A percentile compares a stretch with the other conserved stretches of the same genome.
phyloP scores from a whole-genome alignment of 441 rosid genomes.

The Aleurites moluccanus region DNA sequence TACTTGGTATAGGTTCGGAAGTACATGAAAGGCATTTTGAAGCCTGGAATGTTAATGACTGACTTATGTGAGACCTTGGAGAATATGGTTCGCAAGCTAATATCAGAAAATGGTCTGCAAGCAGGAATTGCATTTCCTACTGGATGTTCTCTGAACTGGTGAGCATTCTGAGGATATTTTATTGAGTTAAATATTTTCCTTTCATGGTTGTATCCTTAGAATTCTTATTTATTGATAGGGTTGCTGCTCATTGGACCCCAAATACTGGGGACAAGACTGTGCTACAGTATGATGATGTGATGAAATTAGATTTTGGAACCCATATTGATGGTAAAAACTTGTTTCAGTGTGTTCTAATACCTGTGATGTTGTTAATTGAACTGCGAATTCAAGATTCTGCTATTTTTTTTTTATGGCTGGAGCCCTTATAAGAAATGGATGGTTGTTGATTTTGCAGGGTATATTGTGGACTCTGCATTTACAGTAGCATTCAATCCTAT shows the following conservation, averaged over 20 bases:
- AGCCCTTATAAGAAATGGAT: slow-evolving; percentile 20
- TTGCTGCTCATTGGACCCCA: slow-evolving; percentile 99
- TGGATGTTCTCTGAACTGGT: slow-evolving; percentile 98
- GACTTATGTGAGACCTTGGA: slow-evolving; percentile 94
- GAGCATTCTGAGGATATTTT: slow-evolving; percentile 13
- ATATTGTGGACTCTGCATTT: slow-evolving; percentile 87
- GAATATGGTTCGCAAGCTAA: slow-evolving; percentile 82
- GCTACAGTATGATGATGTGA: slow-evolving; percentile 94
- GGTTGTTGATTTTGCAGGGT: slow-evolving; percentile 51
- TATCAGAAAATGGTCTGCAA: slow-evolving; percentile 87
- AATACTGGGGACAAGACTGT: slow-evolving; percentile 95
- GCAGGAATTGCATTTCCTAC: slow-evolving; percentile 99
- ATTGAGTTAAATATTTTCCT: slow-evolving; percentile 8
- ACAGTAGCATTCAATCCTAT: slow-evolving; percentile 96
- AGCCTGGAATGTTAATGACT: slow-evolving; percentile 93
- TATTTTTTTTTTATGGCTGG: slow-evolving; percentile 2
- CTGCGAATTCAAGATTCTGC: not conserved
- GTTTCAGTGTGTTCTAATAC: not conserved
- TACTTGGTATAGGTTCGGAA: slow-evolving; percentile 65
- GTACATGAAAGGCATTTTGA: slow-evolving; percentile 72
- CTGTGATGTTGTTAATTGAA: slow-evolving; percentile 12
- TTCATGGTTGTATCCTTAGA: slow-evolving; percentile 12
- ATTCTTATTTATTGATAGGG: slow-evolving; percentile 45
- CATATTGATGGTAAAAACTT: slow-evolving; percentile 74
- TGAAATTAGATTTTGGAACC: slow-evolving; percentile 98